These are phyloP conservation scores for Trichothecium sympodiale DNA, from an alignment of 2,329 filamentous ascomycete species.

Conservation along the genomic window DNA sequence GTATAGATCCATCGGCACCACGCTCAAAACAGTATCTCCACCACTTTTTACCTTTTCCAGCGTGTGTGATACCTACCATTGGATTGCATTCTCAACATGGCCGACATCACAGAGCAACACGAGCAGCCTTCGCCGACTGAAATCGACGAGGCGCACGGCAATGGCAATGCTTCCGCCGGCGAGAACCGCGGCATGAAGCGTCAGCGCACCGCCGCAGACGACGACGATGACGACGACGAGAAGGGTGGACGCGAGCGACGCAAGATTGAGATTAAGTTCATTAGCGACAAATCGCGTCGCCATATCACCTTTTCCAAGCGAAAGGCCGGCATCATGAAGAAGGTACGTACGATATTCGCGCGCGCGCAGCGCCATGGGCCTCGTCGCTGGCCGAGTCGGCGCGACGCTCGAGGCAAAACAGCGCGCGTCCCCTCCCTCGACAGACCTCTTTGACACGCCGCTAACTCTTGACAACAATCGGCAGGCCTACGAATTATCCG, in stretches of 20 bases:
- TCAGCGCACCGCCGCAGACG: slow-evolving; percentile 73
- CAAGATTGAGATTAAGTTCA: slow-evolving; percentile 99
- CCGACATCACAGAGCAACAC: slow-evolving; percentile 70
- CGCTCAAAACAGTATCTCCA: slow-evolving; percentile 56
- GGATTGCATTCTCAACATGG: slow-evolving; percentile 37
- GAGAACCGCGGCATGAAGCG: slow-evolving; percentile 85
- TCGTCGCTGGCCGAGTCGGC: slow-evolving; percentile 1
- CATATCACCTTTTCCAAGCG: slow-evolving; percentile 99
- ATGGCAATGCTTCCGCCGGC: slow-evolving; percentile 53
- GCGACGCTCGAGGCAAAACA: slow-evolving; percentile 1
- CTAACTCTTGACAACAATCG: slow-evolving; percentile 7
- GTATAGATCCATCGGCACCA: slow-evolving; percentile 56
- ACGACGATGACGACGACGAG: slow-evolving; percentile 95
- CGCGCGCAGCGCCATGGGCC: not conserved
- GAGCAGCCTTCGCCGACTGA: slow-evolving; percentile 65
- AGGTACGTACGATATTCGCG: slow-evolving; percentile 50
- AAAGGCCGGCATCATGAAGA: slow-evolving; percentile 99
- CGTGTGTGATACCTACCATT: slow-evolving; percentile 22
- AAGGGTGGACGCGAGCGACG: slow-evolving; percentile 95
- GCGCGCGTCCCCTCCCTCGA: not conserved
- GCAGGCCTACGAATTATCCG: slow-evolving; percentile 93
- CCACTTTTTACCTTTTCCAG: slow-evolving; percentile 42
- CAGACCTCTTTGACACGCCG: not conserved
- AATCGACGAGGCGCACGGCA: slow-evolving; percentile 65
- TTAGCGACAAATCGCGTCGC: slow-evolving; percentile 97